Percentiles rank a stretch among this genome's conserved stretches.
These are phyloP conservation scores for Magnusiomyces fungicola DNA, from an alignment of 1,139 yeast genomes.

Conservation along the genomic window DNA sequence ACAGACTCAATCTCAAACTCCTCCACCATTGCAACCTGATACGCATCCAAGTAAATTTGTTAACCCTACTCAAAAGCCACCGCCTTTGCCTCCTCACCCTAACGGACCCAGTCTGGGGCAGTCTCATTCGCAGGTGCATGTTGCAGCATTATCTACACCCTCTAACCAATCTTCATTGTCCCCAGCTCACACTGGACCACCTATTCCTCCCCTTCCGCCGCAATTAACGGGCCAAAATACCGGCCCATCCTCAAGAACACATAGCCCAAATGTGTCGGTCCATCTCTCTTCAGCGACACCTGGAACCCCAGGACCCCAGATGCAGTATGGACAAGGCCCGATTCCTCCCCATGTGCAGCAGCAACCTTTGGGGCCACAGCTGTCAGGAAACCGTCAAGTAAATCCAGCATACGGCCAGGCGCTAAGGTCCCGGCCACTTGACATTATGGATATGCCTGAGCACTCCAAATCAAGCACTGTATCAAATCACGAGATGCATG, in stretches of 20 bases:
- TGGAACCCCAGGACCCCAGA: no score
- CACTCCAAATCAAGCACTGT: constrained; percentile 4
- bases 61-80: constrained; percentile 12
- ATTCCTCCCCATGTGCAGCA: no score
- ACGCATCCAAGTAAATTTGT: constrained; percentile 1
- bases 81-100: constrained; percentile 17
- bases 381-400: no score
- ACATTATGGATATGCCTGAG: constrained; percentile 19
- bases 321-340: no score
- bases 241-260: constrained; percentile 11
- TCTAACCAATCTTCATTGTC: constrained; percentile 39
- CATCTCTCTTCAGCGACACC: no score
- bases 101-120: constrained; percentile 5
- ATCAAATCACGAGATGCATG: neutral
- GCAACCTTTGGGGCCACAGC: no score
- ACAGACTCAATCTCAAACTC: constrained; percentile 8
- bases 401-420: no score
- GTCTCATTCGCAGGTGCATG: neutral
- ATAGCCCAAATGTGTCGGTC: no score
- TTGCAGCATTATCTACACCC: no score
- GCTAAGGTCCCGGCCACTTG: constrained; percentile 13
- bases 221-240: neutral
- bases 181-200: constrained; percentile 13
- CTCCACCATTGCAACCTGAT: neutral
- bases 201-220: constrained; percentile 21